Evolutionary conservation across 208 protist species (phyloP), one percentile per base, ranked within the genome.

Genomic region (Plasmodiophora brassicae): DNA sequence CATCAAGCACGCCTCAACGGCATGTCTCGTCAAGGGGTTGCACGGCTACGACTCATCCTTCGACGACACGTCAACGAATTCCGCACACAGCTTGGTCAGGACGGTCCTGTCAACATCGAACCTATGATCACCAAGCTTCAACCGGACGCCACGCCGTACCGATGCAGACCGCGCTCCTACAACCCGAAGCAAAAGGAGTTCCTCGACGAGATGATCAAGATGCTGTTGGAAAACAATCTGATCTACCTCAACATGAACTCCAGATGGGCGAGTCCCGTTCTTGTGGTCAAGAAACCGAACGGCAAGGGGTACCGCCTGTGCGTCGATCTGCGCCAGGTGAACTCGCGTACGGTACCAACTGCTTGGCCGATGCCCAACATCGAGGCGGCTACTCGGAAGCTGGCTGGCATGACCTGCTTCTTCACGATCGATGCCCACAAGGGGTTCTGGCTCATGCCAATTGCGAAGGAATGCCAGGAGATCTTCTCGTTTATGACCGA

Each of bases 381-480:
- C 5, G 65, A 78, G n/a, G 41, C 41, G 5, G 65, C 41, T n/a
- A 5, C 41, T 8, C 32, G 65, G n/a, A n/a, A 38, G 20, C 65
- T 78, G 41, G 65, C n/a, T 38, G 65, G 65, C 10, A 38, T 32
- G 32, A 78, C 32, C 41, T 78, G 20, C 65, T 78, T 78, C 65
- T n/a, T 38, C 20, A 78, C n/a, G 5, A n/a, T 78, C 32, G 65
- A 78, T 32, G 65, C 65, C 5, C 41, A 5, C n/a, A 78, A 78
- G n/a, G 65, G 65, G 5, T 78, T 44, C 41, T 78, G 65, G 65
- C 65, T 44, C 10, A 44, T 78, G 32, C n/a, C n/a, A 5, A n/a
- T 78, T n/a, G 65, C 65, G n/a, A 32, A 78, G 41, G 65, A 78
- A 36, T 78, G 14, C 20, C 65, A 78, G n/a, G 65, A 78, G n/a